These are phyloP conservation scores for Alternaria incomplexa DNA, from an alignment of 2,329 filamentous ascomycete genomes.

Conservation along the genomic window DNA sequence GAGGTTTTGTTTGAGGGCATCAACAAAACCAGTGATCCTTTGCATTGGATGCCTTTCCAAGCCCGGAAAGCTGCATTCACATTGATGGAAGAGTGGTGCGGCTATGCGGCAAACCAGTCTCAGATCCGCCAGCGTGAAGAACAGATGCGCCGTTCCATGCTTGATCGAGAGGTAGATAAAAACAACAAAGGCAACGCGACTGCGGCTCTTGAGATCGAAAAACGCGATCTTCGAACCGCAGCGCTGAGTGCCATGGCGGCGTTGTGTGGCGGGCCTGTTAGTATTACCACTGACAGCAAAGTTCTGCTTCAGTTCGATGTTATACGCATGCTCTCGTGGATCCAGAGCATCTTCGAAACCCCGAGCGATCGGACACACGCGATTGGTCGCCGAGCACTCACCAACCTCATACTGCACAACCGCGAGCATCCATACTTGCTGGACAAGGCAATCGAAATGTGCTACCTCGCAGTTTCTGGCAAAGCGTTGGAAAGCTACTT, in stretches of 20 bases:
- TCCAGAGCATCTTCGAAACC: slow-evolving; percentile 92
- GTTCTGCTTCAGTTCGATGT: slow-evolving; percentile 91
- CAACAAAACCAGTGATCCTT: slow-evolving; percentile 81
- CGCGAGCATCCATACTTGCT: slow-evolving; percentile 83
- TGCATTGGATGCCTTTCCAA: slow-evolving; percentile 97
- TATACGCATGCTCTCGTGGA: slow-evolving; percentile 90
- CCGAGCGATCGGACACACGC: slow-evolving; percentile 90
- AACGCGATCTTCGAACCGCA: slow-evolving; percentile 86
- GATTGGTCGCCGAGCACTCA: slow-evolving; percentile 85
- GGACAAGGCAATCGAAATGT: slow-evolving; percentile 88
- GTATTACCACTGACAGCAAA: slow-evolving; percentile 85
- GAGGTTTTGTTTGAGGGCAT: slow-evolving; percentile 93
- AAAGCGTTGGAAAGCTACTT: slow-evolving; percentile 97
- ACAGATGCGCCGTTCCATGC: slow-evolving; percentile 82
- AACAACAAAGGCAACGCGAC: slow-evolving; percentile 79
- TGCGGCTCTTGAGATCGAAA: slow-evolving; percentile 95
- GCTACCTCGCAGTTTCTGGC: slow-evolving; percentile 79
- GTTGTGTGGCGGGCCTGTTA: slow-evolving; percentile 82
- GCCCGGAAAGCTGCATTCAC: slow-evolving; percentile 93
- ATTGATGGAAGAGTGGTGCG: slow-evolving; percentile 99
- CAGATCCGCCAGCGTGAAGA: slow-evolving; percentile 85
- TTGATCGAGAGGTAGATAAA: slow-evolving; percentile 75
- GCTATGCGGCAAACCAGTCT: slow-evolving; percentile 87
- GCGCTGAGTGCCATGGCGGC: slow-evolving; percentile 95
- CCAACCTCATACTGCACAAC: slow-evolving; percentile 90